These are phyloP conservation scores for Pichia sp. DNA, from an alignment of 1,139 yeast genomes.

Conservation along the genomic window DNA sequence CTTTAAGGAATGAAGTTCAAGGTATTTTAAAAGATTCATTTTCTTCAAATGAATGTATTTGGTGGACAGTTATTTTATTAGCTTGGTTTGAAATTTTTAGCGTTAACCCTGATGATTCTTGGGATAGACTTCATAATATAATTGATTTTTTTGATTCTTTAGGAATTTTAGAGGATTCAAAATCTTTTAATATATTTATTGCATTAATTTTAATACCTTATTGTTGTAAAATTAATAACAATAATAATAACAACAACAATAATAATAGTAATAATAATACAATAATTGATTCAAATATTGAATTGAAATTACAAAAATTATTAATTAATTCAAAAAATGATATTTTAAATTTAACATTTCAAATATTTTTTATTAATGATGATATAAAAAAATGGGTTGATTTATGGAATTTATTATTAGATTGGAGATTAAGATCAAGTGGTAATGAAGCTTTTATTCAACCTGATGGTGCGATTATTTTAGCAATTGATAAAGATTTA, in stretches of 20 bases:
- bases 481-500: conserved; percentile 12
- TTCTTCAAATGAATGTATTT: conserved; percentile 9
- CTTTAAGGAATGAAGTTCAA: conserved; percentile 9
- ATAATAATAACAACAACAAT: neutral
- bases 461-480: conserved; percentile 9
- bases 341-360: conserved; percentile 5
- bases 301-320: conserved; percentile 1
- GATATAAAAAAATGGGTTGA: conserved; percentile 12
- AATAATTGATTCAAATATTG: conserved; percentile 1
- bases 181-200: conserved; percentile 2
- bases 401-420: conserved; percentile 13
- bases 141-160: conserved; percentile 32
- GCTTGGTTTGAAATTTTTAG: conserved; percentile 25
- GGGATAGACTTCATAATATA: conserved; percentile 36
- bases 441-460: conserved; percentile 10
- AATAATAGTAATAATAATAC: neutral
- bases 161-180: conserved; percentile 12
- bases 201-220: conserved; percentile 7
- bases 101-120: conserved; percentile 27
- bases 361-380: conserved; percentile 4
- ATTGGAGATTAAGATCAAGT: conserved; percentile 6
- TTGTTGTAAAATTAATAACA: conserved; percentile 2
- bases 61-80: conserved; percentile 23
- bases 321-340: conserved; percentile 1
- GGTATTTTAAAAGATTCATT: conserved; percentile 4